Evolutionary conservation across 106 monocot genomes (phyloP).

Genomic region (Phalaenopsis aphrodite): DNA sequence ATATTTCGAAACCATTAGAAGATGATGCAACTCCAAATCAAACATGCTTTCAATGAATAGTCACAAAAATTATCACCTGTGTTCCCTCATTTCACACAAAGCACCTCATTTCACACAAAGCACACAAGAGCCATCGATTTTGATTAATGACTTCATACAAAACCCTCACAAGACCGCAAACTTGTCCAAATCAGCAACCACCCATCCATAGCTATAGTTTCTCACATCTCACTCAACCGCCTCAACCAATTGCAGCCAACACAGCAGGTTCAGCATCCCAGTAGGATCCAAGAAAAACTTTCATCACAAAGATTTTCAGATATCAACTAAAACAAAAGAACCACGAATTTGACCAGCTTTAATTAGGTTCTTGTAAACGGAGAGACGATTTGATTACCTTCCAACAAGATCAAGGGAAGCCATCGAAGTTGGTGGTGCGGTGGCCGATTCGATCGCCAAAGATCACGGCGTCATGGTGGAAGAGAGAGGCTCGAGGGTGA

Average conservation of each 20-base stretch:
- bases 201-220: not conserved
- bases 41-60: not conserved
- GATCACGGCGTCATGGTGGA: not conserved
- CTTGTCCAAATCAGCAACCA: not conserved
- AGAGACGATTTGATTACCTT: not conserved
- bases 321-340: not conserved
- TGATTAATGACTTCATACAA: not conserved
- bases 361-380: not conserved
- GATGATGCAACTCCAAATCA: not conserved
- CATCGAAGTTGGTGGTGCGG: not conserved
- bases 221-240: not conserved
- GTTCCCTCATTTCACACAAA: not conserved
- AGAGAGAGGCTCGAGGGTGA: not conserved
- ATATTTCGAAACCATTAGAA: not conserved
- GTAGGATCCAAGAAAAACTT: not conserved
- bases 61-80: not conserved
- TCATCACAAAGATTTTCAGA: not conserved
- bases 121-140: too few relatives aligned
- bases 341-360: not conserved
- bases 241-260: not conserved
- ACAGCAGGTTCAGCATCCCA: not conserved
- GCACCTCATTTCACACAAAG: too few relatives aligned
- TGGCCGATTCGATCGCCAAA: not conserved
- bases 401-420: constrained; percentile 6
- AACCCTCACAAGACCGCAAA: not conserved